Evolutionary conservation across 2,329 filamentous ascomycete species (phyloP).

Genomic region (Aaosphaeria pasadenensis): DNA sequence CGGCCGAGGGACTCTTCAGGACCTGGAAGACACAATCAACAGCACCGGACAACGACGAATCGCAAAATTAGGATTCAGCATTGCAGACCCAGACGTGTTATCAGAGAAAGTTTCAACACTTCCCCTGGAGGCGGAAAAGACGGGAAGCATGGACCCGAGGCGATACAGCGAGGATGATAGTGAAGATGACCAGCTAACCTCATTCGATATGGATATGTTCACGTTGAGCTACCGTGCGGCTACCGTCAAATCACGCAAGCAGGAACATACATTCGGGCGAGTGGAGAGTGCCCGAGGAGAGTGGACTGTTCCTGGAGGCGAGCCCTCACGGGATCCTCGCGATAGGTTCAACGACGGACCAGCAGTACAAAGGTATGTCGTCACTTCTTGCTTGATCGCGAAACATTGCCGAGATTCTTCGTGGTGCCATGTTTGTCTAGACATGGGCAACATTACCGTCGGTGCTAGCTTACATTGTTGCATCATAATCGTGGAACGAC

Average conservation of each 20-base stretch:
- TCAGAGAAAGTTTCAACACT: constrained; percentile 16
- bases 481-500: background rate
- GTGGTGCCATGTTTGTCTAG: background rate
- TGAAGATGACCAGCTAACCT: constrained; percentile 8
- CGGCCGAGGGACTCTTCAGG: constrained; percentile 54
- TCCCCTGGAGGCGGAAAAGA: constrained; percentile 25
- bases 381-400: constrained; percentile 11
- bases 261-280: constrained; percentile 41
- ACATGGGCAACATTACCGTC: background rate
- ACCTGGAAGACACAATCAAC: constrained; percentile 66
- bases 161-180: constrained; percentile 15
- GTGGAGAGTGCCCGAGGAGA: constrained; percentile 38
- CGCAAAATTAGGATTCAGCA: constrained; percentile 68
- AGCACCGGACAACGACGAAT: constrained; percentile 76
- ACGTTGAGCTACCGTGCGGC: constrained; percentile 26
- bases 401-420: background rate
- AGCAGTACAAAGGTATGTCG: constrained; percentile 33
- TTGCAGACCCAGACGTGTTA: constrained; percentile 42
- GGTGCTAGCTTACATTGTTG: constrained; percentile 2
- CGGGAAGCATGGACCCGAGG: constrained; percentile 19
- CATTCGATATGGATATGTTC: constrained; percentile 35
- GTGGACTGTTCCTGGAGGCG: constrained; percentile 31
- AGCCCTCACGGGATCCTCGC: constrained; percentile 26
- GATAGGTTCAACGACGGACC: constrained; percentile 36
- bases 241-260: constrained; percentile 12